Evolutionary conservation across 805 yeast genomes (phyloP), one percentile per base, ranked within the genome.

Genomic region (Cyberlindnera sargentensis): DNA sequence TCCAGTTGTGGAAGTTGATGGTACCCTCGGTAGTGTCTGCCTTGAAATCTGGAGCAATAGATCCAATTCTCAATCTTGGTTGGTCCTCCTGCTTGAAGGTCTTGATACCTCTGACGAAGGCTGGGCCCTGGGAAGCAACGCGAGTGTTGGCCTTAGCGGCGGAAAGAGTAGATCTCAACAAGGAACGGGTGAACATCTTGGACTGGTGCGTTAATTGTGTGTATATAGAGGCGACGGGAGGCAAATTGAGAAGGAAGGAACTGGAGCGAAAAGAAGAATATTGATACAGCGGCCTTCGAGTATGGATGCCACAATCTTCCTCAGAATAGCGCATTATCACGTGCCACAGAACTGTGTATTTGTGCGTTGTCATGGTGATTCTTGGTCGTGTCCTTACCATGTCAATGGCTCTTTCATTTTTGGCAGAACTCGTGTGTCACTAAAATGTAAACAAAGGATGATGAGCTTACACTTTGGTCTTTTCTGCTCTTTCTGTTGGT

Each of bases 31-130:
- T 85, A 45, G 95, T 79, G 51, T 78, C 78, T 47, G 95, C 91
- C 49, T 73, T 70, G 75, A 89, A 89, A 66, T 90, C 82, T 62
- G 97, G 97, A 46, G 95, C 97, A 42, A 68, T 68, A 36, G 90
- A 77, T 43, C 95, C 95, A 63, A 84, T 82, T 72, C 95, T 78
- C 52, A 82, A 67, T 65, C 78, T 72, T 62, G 80, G 80, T 61
- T 75, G 80, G 30, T 73, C 66, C 46, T 72, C 76, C 47, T 72
- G 75, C 49, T 67, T 73, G 55, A 73, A 73, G n/a, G 74, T 64
- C 63, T 71, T 69, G 49, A 64, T 38, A 48, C 62, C 63, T 58
- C 70, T 63, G 31, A 52, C 51, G 23, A 64, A 52, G 33, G 51
- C 42, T 43, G 55, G 46, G 48, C 53, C 31, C 27, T 32, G 37